Conservation (phyloP, 1,284 basidiomycete genomes). For the Cystobasidium sp. region DNA sequence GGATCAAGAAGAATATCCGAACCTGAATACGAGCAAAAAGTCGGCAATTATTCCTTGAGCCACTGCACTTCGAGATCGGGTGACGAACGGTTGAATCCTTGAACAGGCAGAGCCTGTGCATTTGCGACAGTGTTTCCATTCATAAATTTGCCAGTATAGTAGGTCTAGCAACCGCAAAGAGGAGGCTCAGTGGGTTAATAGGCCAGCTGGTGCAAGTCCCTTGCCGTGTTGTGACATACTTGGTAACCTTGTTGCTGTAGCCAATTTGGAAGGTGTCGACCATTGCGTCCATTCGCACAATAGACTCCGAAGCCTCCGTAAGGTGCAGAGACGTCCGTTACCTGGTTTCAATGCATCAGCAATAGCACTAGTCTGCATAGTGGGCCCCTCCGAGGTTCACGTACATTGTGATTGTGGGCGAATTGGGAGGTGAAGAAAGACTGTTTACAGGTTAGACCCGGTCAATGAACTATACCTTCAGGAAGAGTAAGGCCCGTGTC, state of each 20-base stretch:
- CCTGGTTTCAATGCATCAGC: background rate
- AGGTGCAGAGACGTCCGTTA: slow-evolving; percentile 45
- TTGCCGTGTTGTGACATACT: background rate
- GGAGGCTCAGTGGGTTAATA: background rate
- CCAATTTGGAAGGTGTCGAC: slow-evolving; percentile 52
- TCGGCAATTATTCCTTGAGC: background rate
- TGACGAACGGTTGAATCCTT: slow-evolving; percentile 6
- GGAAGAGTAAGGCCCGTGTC: too few species aligned
- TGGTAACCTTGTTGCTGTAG: slow-evolving; percentile 53
- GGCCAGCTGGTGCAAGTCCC: background rate
- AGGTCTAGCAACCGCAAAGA: slow-evolving; percentile 43
- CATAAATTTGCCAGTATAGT: slow-evolving; percentile 55
- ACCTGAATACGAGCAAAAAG: background rate
- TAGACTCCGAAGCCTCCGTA: background rate
- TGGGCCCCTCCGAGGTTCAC: slow-evolving; percentile 40
- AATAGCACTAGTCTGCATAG: slow-evolving; percentile 44
- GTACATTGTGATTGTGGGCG: slow-evolving; percentile 54
- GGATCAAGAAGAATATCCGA: slow-evolving; percentile 55
- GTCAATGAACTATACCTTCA: background rate
- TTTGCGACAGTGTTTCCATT: slow-evolving; percentile 53
- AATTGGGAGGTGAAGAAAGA: slow-evolving; percentile 51
- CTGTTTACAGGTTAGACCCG: background rate
- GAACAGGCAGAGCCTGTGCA: background rate
- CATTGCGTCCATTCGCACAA: slow-evolving; percentile 44
- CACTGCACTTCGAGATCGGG: background rate